phyloP scores from a whole-genome alignment of 2,329 filamentous ascomycete genomes.

The Microsporum ferrugineum region DNA sequence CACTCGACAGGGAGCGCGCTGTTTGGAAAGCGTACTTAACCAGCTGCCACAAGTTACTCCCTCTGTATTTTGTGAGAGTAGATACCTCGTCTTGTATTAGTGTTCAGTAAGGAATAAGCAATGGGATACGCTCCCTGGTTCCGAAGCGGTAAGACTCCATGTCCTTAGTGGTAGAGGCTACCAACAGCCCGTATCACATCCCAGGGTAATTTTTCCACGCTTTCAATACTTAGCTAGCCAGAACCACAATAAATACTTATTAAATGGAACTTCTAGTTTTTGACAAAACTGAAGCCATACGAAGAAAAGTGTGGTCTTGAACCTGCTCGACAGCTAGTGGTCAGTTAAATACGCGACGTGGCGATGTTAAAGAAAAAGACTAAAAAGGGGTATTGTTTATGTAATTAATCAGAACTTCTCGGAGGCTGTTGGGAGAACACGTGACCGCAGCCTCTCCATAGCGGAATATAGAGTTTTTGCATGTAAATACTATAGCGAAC shows the following conservation, averaged over 20 bases:
- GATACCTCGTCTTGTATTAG: not conserved
- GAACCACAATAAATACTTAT: not conserved
- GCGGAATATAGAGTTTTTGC: no score
- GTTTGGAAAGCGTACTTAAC: not conserved
- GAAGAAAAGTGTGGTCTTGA: no score
- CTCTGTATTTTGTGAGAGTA: not conserved
- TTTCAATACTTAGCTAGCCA: not conserved
- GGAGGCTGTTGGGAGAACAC: no score
- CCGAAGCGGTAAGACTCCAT: not conserved
- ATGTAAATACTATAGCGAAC: no score
- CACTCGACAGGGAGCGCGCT: not conserved
- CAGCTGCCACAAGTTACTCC: not conserved
- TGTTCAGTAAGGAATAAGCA: not conserved
- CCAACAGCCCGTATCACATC: not conserved
- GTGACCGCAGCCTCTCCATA: no score
- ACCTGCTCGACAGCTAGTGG: no score
- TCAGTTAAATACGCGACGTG: no score
- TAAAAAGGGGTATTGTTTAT: no score
- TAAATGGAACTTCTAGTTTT: no score
- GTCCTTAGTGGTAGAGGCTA: not conserved
- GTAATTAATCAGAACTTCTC: no score
- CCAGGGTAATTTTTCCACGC: not conserved
- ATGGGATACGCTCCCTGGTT: not conserved
- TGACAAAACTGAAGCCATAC: no score
- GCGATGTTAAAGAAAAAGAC: no score